A percentile compares a stretch with the other conserved stretches of the same genome.
Evolutionary conservation across 2,329 filamentous ascomycete genomes (phyloP).

Genomic region (Neonectria coccinea): DNA sequence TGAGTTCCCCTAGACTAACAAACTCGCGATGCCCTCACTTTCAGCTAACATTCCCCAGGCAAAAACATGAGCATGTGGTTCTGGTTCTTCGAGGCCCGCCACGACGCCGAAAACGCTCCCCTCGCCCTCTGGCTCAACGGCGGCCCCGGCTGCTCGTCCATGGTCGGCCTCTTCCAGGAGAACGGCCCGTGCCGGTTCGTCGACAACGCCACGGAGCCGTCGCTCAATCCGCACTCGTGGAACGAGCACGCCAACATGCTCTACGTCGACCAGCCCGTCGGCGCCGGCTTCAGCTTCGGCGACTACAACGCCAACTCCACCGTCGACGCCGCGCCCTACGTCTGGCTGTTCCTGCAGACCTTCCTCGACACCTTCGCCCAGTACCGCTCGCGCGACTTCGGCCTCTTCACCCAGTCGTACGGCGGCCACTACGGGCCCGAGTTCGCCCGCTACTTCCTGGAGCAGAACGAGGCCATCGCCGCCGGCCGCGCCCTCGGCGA

Average conservation of each 20-base stretch:
- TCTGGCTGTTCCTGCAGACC: slow-evolving; percentile 69
- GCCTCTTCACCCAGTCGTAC: slow-evolving; percentile 66
- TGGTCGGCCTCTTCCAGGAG: slow-evolving; percentile 65
- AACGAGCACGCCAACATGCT: slow-evolving; percentile 74
- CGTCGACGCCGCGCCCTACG: slow-evolving; percentile 46
- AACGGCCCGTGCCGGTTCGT: slow-evolving; percentile 84
- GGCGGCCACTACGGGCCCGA: slow-evolving; percentile 70
- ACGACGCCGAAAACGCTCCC: slow-evolving; percentile 52
- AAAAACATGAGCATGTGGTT: slow-evolving; percentile 52
- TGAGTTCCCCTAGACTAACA: slow-evolving; percentile 40
- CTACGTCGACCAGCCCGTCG: slow-evolving; percentile 73
- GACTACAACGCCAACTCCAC: slow-evolving; percentile 46
- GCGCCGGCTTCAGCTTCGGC: slow-evolving; percentile 46
- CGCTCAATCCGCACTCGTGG: slow-evolving; percentile 70
- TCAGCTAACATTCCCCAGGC: slow-evolving; percentile 21
- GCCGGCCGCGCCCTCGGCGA: slow-evolving; percentile 55
- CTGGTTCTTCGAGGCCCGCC: slow-evolving; percentile 63
- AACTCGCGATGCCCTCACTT: background rate
- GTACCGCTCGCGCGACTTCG: slow-evolving; percentile 69
- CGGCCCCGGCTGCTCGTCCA: slow-evolving; percentile 50
- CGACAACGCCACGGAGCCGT: slow-evolving; percentile 46
- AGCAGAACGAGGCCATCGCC: slow-evolving; percentile 66
- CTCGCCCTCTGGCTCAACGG: slow-evolving; percentile 68
- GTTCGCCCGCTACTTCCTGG: slow-evolving; percentile 65
- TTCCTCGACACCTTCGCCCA: slow-evolving; percentile 74